phyloP scores from a whole-genome alignment of 768 basidiomycete genomes.

The Suillus alpinus region DNA sequence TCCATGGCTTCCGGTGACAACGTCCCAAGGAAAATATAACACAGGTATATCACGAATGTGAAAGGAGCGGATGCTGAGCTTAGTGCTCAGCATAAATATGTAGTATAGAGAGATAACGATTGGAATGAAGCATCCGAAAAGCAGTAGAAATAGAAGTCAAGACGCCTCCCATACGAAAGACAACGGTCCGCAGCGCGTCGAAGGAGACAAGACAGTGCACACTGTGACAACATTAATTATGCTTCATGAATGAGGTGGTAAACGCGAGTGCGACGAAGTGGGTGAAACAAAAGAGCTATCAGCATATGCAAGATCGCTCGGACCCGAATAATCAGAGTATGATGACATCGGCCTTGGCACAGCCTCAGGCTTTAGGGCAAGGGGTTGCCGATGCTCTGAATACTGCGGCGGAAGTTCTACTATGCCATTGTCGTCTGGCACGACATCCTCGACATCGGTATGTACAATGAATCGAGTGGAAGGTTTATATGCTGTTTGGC shows the following conservation, averaged over 20 bases:
- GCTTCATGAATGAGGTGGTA: conserved; percentile 13
- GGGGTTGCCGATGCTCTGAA: conserved; percentile 43
- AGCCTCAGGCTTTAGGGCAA: not conserved
- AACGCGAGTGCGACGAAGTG: conserved; percentile 5
- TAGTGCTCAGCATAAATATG: conserved; percentile 8
- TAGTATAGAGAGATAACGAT: not conserved
- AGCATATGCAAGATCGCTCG: conserved; percentile 12
- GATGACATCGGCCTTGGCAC: conserved; percentile 16
- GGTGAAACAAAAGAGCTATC: conserved; percentile 9
- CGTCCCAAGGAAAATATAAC: not conserved
- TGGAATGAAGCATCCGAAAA: not conserved
- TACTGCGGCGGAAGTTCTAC: conserved; percentile 80
- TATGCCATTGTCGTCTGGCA: conserved; percentile 47
- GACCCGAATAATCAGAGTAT: conserved; percentile 3
- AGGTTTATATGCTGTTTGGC: conserved; percentile 34
- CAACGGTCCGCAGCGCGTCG: conserved; percentile 1
- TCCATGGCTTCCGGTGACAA: not conserved
- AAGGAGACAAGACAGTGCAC: not conserved
- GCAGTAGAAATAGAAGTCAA: not conserved
- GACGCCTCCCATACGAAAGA: not conserved
- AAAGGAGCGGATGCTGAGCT: conserved; percentile 6
- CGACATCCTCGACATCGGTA: conserved; percentile 62
- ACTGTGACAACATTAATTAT: not conserved
- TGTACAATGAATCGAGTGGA: conserved; percentile 63
- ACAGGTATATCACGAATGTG: not conserved